Evolutionary conservation across 2,329 filamentous ascomycete species (phyloP).

Genomic region (Aspergillus udagawae): DNA sequence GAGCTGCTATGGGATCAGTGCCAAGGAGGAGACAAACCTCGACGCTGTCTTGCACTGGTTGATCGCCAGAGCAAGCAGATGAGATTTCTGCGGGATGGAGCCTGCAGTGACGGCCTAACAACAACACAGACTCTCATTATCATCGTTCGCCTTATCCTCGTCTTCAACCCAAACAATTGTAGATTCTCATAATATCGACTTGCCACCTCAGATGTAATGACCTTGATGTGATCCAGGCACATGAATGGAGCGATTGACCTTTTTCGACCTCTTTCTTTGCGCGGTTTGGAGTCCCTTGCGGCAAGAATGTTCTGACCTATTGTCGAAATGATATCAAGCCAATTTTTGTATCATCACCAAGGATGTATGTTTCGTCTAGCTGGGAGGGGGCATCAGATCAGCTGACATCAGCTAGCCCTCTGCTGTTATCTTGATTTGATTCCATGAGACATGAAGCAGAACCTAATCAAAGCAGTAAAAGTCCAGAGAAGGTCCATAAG

Average conservation of each 20-base stretch:
- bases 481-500: not conserved
- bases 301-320: not conserved
- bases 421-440: not conserved
- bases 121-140: conserved; percentile 6
- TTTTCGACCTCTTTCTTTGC: not conserved
- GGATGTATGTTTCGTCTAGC: not conserved
- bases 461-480: not conserved
- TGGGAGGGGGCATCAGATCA: not conserved
- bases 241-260: not conserved
- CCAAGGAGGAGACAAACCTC: conserved; percentile 97
- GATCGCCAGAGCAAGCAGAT: conserved; percentile 80
- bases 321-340: not conserved
- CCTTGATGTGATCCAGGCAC: conserved; percentile 36
- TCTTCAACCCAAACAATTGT: conserved; percentile 7
- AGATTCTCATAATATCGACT: conserved; percentile 23
- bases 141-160: conserved; percentile 8
- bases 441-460: not conserved
- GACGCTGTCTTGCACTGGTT: conserved; percentile 96
- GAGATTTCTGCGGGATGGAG: conserved; percentile 23
- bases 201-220: conserved; percentile 46
- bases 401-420: not conserved
- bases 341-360: not conserved
- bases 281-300: not conserved
- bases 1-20: conserved; percentile 97
- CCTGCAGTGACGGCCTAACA: not conserved